Evolutionary conservation across 148 eudicot species (phyloP).

Genomic region (Diospyros lotus): DNA sequence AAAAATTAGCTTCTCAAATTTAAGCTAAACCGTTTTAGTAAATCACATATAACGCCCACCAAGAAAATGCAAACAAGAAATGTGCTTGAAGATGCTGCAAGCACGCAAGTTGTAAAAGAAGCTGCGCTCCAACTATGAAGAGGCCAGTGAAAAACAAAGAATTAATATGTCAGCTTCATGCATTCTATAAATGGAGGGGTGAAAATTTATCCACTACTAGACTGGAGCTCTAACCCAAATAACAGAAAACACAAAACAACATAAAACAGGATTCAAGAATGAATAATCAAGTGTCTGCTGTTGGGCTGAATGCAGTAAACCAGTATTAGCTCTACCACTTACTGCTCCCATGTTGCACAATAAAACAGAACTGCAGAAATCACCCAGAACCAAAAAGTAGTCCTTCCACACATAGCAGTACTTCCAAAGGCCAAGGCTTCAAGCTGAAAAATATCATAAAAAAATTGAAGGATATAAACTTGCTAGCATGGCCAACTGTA

Average conservation of each 20-base stretch:
- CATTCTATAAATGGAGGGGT: neutral
- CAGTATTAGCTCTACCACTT: constrained; percentile 30
- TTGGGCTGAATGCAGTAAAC: constrained; percentile 8
- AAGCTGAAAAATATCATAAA: constrained; percentile 38
- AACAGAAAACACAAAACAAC: too few species aligned
- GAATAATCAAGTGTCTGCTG: neutral
- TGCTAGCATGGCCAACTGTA: neutral
- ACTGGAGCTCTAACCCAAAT: too few species aligned
- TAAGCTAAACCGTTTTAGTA: neutral
- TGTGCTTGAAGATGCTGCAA: neutral
- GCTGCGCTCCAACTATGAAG: neutral
- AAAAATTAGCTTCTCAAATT: neutral
- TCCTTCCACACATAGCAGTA: constrained; percentile 82
- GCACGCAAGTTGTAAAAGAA: neutral
- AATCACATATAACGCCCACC: neutral
- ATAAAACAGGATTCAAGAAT: constrained; percentile 4
- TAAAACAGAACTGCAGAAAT: constrained; percentile 85
- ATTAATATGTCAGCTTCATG: neutral
- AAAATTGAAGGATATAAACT: constrained; percentile 7
- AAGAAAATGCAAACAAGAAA: constrained; percentile 2
- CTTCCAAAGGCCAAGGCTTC: constrained; percentile 92
- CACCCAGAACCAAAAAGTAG: constrained; percentile 87
- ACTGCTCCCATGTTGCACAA: constrained; percentile 96
- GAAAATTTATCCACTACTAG: too few species aligned
- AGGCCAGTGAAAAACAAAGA: constrained; percentile 3